Conservation (phyloP, 2,329 filamentous ascomycete species). For the Diplodia intermedia region DNA sequence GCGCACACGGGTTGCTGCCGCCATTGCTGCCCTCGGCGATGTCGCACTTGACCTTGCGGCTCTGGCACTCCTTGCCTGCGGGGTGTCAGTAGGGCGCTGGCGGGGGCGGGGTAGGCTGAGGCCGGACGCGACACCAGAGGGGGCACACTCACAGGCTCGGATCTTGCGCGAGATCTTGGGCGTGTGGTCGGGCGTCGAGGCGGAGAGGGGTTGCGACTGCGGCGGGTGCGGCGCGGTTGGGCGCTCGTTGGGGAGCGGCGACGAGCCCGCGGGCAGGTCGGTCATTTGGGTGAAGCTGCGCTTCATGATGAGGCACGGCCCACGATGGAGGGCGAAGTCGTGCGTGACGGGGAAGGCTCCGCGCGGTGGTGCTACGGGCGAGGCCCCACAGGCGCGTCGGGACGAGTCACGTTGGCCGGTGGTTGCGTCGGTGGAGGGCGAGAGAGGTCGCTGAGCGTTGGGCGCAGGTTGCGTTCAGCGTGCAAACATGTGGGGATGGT, state of each 20-base stretch:
- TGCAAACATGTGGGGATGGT: conserved; percentile 19
- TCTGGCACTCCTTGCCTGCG: conserved; percentile 45
- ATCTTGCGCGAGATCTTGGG: conserved; percentile 33
- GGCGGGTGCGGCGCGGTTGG: conserved; percentile 24
- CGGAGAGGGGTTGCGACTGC: conserved; percentile 18
- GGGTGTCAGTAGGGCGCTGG: too few relatives aligned
- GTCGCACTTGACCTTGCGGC: conserved; percentile 47
- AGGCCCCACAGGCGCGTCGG: conserved; percentile 15
- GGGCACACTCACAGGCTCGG: conserved; percentile 30
- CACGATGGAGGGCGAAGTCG: background rate
- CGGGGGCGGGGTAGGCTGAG: too few relatives aligned
- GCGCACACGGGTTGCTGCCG: conserved; percentile 44
- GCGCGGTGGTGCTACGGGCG: background rate
- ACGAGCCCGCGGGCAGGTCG: conserved; percentile 18
- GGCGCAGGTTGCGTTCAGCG: conserved; percentile 23
- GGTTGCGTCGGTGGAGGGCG: background rate
- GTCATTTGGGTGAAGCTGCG: conserved; percentile 30
- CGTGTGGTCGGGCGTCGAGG: conserved; percentile 22
- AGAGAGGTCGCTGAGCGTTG: conserved; percentile 4
- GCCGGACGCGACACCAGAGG: background rate
- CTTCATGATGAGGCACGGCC: conserved; percentile 27
- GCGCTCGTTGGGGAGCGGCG: conserved; percentile 1
- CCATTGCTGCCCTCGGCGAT: conserved; percentile 42
- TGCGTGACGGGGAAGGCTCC: conserved; percentile 7
- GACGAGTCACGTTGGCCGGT: conserved; percentile 21